Base-by-base conservation (phyloP, 2,329 filamentous ascomycete species). In the Xylariales sp. region DNA sequence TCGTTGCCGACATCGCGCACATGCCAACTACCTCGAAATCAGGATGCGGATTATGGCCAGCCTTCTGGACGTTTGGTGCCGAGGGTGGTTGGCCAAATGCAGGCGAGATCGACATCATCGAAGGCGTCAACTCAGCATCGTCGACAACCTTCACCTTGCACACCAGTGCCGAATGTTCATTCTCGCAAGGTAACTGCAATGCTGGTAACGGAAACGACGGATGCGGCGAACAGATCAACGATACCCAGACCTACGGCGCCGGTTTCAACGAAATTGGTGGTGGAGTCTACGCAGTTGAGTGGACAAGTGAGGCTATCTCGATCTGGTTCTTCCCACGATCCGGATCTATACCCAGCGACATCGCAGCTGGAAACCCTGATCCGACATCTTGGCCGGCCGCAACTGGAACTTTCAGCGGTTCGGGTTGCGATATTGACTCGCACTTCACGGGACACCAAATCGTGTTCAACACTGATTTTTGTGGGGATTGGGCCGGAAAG, bases 391-490 rank as follows among this genome's bases (percentile, higher is more conserved):
- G 89, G 83, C 82, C 80, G 10, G 65, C 60, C 1, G 86, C 90
- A 0, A 59, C 75, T 1, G 86, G 85, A 8, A 70, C 70, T 24
- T 96, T 94, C 63, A 64, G 70, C 9, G 74, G 71, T 29, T 78
- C 76, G 1, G 72, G 69, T 42, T 96, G 91, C 64, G 68, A 90
- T 52, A 84, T 95, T 49, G 69, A 81, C 46, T 50, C 64, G 2
- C 74, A 83, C 61, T 94, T 96, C 68, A 68, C 68, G 45, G 64
- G 84, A 45, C 76, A 95, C 67, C 77, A 83, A 52, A 80, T 96
- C 48, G 77, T 91, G 48, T 82, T 93, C 62, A 80, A 91, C 64
- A 93, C 82, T 1, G 86, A 85, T 5, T 88, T 95, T 61, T 96
- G 90, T 62, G 90, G 90, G 15, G 78, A 84, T 56, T 95, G 89